These are phyloP conservation scores for Solanum gandarillasii DNA, from an alignment of 257 asterid genomes.

Conservation along the genomic window DNA sequence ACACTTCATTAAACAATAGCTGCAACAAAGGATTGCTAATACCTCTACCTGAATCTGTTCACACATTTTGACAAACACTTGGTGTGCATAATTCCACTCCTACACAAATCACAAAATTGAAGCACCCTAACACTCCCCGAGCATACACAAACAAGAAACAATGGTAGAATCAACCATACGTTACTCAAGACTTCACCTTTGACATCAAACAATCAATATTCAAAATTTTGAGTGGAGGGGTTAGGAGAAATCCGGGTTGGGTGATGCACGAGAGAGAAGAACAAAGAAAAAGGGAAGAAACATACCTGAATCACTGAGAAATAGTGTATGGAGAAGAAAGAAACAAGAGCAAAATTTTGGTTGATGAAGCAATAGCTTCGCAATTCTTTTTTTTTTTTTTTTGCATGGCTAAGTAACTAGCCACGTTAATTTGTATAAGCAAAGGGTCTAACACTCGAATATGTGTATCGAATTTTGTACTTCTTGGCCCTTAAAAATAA, in stretches of 20 bases:
- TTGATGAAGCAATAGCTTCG: not conserved
- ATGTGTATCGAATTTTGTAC: too few species aligned
- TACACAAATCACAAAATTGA: not conserved
- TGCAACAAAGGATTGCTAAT: not conserved
- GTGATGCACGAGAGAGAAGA: not conserved
- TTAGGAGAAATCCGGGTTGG: not conserved
- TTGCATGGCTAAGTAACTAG: not conserved
- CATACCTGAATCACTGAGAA: not conserved
- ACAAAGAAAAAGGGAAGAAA: not conserved
- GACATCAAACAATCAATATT: not conserved
- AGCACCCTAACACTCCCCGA: not conserved
- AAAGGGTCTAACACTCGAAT: too few species aligned
- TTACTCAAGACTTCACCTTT: not conserved
- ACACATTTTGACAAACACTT: not conserved
- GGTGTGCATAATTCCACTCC: not conserved
- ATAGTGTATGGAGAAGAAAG: not conserved
- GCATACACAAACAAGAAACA: not conserved
- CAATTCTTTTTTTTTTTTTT: too few species aligned
- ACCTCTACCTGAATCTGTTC: not conserved
- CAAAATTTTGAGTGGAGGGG: not conserved
- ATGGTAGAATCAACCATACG: not conserved
- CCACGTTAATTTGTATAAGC: not conserved
- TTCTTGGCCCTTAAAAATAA: too few species aligned
- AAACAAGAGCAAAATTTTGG: not conserved
- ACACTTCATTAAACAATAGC: not conserved